Conservation (phyloP, 306 rosid species). For the Lathyrus tuberosus region DNA sequence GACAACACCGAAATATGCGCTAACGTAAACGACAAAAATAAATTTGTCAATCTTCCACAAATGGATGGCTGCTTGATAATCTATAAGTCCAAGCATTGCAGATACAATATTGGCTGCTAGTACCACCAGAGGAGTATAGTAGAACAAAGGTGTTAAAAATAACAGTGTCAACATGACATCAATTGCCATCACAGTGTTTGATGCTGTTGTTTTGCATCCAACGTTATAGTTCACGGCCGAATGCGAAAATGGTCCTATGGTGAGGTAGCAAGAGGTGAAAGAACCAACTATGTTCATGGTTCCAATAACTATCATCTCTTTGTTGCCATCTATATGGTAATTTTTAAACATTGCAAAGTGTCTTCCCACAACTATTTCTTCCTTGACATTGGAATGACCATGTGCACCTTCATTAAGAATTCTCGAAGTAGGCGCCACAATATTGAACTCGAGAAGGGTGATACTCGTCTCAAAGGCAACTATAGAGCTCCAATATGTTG, state of each 20-base stretch:
- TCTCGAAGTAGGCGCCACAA: too few relatives aligned
- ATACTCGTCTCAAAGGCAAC: too few relatives aligned
- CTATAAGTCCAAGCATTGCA: slow-evolving; percentile 97
- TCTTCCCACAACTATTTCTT: too few relatives aligned
- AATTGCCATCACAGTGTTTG: slow-evolving; percentile 91
- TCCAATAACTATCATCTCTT: too few relatives aligned
- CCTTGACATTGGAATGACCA: too few relatives aligned
- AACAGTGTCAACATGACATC: slow-evolving; percentile 86
- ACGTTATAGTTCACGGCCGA: slow-evolving; percentile 96
- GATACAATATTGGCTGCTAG: slow-evolving; percentile 79
- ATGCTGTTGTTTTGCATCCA: slow-evolving; percentile 92
- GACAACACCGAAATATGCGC: slow-evolving; percentile 84
- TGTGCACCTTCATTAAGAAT: too few relatives aligned
- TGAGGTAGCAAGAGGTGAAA: too few relatives aligned
- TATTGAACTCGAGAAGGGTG: too few relatives aligned
- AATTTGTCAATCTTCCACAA: slow-evolving; percentile 90
- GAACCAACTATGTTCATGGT: too few relatives aligned
- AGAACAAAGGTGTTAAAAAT: slow-evolving; percentile 87
- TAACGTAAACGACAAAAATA: slow-evolving; percentile 78
- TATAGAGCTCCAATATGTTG: too few relatives aligned
- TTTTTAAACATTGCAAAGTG: too few relatives aligned
- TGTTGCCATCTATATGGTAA: too few relatives aligned
- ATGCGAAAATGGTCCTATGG: slow-evolving; percentile 97
- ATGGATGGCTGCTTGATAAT: slow-evolving; percentile 85
- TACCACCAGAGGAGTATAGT: slow-evolving; percentile 94